phyloP scores from a whole-genome alignment of 805 yeast species.

The Lipomyces starkeyi region DNA sequence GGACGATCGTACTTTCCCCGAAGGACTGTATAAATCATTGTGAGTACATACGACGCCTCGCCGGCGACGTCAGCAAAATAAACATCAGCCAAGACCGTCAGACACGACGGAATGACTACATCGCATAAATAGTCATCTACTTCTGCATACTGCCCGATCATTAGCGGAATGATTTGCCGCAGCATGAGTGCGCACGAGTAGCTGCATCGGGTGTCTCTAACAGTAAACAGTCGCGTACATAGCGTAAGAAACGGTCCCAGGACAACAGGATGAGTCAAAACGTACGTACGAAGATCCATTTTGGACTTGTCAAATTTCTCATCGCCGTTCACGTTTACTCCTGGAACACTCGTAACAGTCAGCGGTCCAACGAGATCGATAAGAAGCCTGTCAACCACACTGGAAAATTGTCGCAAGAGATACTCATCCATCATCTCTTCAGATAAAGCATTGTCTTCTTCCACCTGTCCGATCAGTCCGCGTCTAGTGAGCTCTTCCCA shows the following conservation, averaged over 20 bases:
- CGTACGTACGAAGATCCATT: conserved; percentile 54
- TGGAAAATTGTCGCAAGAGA: conserved; percentile 87
- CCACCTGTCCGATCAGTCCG: conserved; percentile 52
- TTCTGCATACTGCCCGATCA: conserved; percentile 70
- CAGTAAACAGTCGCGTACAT: conserved; percentile 74
- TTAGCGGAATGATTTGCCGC: conserved; percentile 71
- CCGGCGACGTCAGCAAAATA: conserved; percentile 85
- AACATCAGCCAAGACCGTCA: conserved; percentile 71
- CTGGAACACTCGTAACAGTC: background rate
- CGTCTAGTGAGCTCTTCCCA: conserved; percentile 60
- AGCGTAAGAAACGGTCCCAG: conserved; percentile 80
- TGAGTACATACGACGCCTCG: conserved; percentile 89
- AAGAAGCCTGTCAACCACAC: conserved; percentile 83
- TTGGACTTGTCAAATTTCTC: background rate
- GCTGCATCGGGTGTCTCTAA: conserved; percentile 90
- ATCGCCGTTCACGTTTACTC: background rate
- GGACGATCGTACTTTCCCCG: conserved; percentile 74
- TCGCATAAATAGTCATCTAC: conserved; percentile 74
- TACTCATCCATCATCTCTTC: conserved; percentile 99
- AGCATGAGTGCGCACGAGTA: conserved; percentile 86
- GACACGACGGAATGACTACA: conserved; percentile 70
- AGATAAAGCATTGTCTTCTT: conserved; percentile 62
- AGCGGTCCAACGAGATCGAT: conserved; percentile 33
- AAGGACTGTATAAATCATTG: conserved; percentile 76
- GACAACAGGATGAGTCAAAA: conserved; percentile 66